Percentiles rank a stretch among this genome's conserved stretches.
Evolutionary conservation across 352 stramenopile species (phyloP).

Genomic region (Globisporangium alternatum): DNA sequence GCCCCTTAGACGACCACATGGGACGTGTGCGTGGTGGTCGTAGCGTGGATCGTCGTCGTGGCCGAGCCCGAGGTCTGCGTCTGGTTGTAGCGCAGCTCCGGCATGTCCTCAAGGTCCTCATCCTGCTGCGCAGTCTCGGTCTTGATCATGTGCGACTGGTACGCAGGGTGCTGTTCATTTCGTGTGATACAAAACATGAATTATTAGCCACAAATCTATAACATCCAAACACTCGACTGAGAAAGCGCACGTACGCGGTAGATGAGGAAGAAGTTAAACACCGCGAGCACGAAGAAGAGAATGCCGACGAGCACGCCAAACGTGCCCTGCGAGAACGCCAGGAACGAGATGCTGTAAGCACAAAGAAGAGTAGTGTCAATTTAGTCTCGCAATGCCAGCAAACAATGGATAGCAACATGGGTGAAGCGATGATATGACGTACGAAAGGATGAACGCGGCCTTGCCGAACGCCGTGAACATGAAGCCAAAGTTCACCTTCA

Average conservation of each 20-base stretch:
- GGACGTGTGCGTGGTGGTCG: constrained; percentile 33
- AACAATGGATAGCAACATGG: background rate
- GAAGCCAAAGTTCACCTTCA: constrained; percentile 87
- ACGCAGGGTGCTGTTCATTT: constrained; percentile 59
- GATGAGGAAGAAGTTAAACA: constrained; percentile 90
- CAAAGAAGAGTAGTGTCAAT: background rate
- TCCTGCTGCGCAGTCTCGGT: constrained; percentile 52
- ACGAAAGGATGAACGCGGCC: constrained; percentile 81
- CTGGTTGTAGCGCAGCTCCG: constrained; percentile 80
- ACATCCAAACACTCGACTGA: background rate
- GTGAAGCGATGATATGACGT: constrained; percentile 15
- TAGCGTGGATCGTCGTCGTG: constrained; percentile 19
- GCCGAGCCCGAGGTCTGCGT: constrained; percentile 21
- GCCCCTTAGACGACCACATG: constrained; percentile 59
- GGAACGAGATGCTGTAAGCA: constrained; percentile 63
- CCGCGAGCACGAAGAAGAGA: constrained; percentile 69
- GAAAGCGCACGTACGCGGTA: constrained; percentile 41
- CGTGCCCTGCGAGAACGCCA: constrained; percentile 77
- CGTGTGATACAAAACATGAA: constrained; percentile 8
- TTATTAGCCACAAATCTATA: background rate
- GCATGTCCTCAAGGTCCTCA: constrained; percentile 68
- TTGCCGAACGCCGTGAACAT: constrained; percentile 87
- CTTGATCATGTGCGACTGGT: constrained; percentile 73
- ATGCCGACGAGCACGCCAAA: constrained; percentile 73
- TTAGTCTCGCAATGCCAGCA: too few relatives aligned